Conservation (phyloP, 2,329 filamentous ascomycete species). For the Fusarium vanettenii region DNA sequence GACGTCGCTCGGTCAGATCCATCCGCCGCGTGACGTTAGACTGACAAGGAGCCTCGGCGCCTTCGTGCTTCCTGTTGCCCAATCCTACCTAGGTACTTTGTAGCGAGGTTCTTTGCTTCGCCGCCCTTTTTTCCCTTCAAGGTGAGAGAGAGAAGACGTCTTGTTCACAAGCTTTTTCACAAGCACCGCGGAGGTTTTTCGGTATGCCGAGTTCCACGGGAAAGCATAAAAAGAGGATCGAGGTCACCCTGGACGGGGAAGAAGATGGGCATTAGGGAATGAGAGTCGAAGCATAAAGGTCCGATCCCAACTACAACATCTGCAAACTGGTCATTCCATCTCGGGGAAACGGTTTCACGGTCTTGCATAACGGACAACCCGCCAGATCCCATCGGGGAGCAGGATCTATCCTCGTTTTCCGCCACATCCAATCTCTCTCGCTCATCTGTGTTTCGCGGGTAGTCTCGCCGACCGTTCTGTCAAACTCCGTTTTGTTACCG, state of each 20-base stretch:
- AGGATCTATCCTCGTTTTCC: neutral
- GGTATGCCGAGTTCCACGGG: constrained; percentile 18
- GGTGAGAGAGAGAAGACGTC: constrained; percentile 5
- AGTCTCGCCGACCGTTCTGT: neutral
- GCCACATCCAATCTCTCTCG: neutral
- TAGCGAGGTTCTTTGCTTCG: neutral
- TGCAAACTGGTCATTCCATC: constrained; percentile 10
- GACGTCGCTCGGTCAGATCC: constrained; percentile 26
- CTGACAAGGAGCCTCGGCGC: constrained; percentile 29
- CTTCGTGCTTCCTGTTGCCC: neutral
- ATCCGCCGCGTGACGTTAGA: constrained; percentile 32
- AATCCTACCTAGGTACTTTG: constrained; percentile 15
- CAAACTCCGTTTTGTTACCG: neutral
- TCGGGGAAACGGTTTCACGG: constrained; percentile 3
- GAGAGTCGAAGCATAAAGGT: constrained; percentile 19
- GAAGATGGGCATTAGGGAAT: constrained; percentile 10
- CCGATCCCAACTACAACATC: constrained; percentile 3
- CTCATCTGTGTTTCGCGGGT: neutral
- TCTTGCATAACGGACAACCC: neutral
- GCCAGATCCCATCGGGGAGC: constrained; percentile 1
- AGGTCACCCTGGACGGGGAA: neutral
- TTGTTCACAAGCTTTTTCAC: constrained; percentile 37
- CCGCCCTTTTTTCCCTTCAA: neutral
- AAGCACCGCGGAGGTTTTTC: constrained; percentile 28
- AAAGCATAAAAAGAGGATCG: constrained; percentile 32